Conservation (phyloP, 2,329 filamentous ascomycete genomes). For the Colletotrichum gigasporum region DNA sequence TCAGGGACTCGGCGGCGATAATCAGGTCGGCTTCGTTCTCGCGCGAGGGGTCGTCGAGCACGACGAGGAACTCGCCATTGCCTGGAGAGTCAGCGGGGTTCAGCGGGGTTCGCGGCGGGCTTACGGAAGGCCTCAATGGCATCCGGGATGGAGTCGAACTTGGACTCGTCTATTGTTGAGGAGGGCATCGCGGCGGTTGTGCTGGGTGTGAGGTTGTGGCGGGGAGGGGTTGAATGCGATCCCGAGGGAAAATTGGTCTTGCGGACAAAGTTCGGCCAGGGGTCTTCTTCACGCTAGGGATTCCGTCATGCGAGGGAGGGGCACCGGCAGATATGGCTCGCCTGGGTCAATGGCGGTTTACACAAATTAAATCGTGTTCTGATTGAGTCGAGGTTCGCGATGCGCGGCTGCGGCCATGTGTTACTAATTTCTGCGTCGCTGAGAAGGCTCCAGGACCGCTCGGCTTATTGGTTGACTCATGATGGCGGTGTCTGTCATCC, state of each 20-base stretch:
- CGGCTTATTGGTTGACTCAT: slow-evolving; percentile 24
- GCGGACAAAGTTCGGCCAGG: slow-evolving; percentile 4
- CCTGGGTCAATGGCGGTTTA: too few relatives aligned
- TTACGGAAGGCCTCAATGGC: slow-evolving; percentile 71
- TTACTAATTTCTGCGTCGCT: neutral
- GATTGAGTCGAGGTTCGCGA: neutral
- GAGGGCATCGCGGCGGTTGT: slow-evolving; percentile 55
- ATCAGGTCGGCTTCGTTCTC: slow-evolving; percentile 99
- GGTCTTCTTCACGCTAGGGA: slow-evolving; percentile 12
- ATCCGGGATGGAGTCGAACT: slow-evolving; percentile 74
- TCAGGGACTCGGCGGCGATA: slow-evolving; percentile 87
- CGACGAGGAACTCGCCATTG: slow-evolving; percentile 91
- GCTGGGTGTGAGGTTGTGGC: neutral
- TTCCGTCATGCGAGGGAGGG: slow-evolving; percentile 16
- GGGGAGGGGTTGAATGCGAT: slow-evolving; percentile 20
- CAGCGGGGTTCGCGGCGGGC: slow-evolving; percentile 35
- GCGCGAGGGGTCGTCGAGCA: slow-evolving; percentile 89
- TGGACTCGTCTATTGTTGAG: slow-evolving; percentile 57
- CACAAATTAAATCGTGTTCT: slow-evolving; percentile 4
- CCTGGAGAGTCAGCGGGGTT: slow-evolving; percentile 49
- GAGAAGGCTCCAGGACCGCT: slow-evolving; percentile 1
- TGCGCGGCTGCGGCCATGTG: neutral
- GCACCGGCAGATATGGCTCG: slow-evolving; percentile 1
- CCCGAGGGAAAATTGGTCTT: slow-evolving; percentile 7
- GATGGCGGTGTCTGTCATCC: slow-evolving; percentile 10